These are phyloP conservation scores for Globisporangium perplexum DNA, from an alignment of 352 stramenopile genomes.

Conservation along the genomic window DNA sequence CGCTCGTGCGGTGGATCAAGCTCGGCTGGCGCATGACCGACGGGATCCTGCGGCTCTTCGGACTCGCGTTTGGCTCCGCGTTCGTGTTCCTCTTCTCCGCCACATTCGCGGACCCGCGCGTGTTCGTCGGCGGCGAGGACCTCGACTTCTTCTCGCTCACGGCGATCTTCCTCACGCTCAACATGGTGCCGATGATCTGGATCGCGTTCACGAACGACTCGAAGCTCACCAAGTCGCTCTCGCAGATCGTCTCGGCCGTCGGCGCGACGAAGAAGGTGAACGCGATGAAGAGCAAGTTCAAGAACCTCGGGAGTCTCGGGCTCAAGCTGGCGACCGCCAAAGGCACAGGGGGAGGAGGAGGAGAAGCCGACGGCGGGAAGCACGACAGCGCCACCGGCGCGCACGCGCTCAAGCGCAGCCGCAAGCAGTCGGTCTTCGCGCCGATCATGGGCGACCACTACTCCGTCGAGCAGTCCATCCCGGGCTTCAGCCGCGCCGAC, in stretches of 20 bases:
- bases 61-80: conserved; percentile 40
- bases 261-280: conserved; percentile 73
- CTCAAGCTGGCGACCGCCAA: conserved; percentile 68
- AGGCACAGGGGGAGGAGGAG: background rate
- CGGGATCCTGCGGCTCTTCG: conserved; percentile 45
- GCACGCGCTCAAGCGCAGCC: conserved; percentile 16
- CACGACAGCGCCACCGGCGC: background rate
- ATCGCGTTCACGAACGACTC: conserved; percentile 88
- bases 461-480: conserved; percentile 67
- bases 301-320: conserved; percentile 70
- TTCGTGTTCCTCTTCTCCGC: conserved; percentile 80
- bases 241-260: conserved; percentile 72
- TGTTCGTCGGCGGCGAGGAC: conserved; percentile 57
- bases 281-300: conserved; percentile 75
- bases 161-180: conserved; percentile 75
- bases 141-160: conserved; percentile 80
- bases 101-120: conserved; percentile 71
- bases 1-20: conserved; percentile 44
- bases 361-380: conserved; percentile 10
- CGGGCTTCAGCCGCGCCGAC: conserved; percentile 63
- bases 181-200: conserved; percentile 90
- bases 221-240: conserved; percentile 79
- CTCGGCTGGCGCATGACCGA: conserved; percentile 84
- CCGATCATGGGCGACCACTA: conserved; percentile 76
- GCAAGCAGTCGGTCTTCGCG: conserved; percentile 67